phyloP scores from a whole-genome alignment of 441 rosid genomes.

The Dalechampia spathulata region DNA sequence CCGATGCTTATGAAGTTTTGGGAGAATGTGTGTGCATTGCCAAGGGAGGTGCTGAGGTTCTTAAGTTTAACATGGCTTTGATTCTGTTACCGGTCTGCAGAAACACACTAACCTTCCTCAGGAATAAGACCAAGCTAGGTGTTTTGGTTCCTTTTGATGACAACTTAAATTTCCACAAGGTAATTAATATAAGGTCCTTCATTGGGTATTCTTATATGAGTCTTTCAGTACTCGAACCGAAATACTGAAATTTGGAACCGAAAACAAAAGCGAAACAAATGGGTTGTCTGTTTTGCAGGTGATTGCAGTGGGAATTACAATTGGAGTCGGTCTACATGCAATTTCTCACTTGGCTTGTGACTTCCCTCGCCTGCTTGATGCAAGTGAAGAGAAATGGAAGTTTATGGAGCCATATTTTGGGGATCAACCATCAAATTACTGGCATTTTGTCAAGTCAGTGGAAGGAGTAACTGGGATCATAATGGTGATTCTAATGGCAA shows the following conservation, averaged over 20 bases:
- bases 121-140: constrained; percentile 77
- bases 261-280: too few relatives aligned
- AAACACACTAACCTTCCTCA: constrained; percentile 82
- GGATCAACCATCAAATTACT: constrained; percentile 57
- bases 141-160: constrained; percentile 80
- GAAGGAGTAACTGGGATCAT: constrained; percentile 78
- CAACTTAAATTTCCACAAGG: constrained; percentile 91
- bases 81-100: constrained; percentile 79
- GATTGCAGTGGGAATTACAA: constrained; percentile 55
- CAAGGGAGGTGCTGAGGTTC: constrained; percentile 87
- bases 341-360: constrained; percentile 75
- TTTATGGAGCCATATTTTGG: constrained; percentile 59
- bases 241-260: too few relatives aligned
- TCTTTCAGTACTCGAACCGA: too few relatives aligned
- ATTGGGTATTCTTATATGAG: too few relatives aligned
- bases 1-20: constrained; percentile 59
- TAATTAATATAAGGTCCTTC: too few relatives aligned
- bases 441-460: constrained; percentile 78
- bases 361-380: constrained; percentile 60
- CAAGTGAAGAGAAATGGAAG: constrained; percentile 54
- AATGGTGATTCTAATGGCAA: constrained; percentile 79
- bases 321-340: constrained; percentile 69
- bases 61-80: constrained; percentile 90
- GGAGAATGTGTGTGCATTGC: constrained; percentile 81
- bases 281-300: constrained; percentile 39